Percentiles rank a stretch among this genome's conserved stretches.
Evolutionary conservation across 306 rosid genomes (phyloP).

Genomic region (Cicer cuneatum): DNA sequence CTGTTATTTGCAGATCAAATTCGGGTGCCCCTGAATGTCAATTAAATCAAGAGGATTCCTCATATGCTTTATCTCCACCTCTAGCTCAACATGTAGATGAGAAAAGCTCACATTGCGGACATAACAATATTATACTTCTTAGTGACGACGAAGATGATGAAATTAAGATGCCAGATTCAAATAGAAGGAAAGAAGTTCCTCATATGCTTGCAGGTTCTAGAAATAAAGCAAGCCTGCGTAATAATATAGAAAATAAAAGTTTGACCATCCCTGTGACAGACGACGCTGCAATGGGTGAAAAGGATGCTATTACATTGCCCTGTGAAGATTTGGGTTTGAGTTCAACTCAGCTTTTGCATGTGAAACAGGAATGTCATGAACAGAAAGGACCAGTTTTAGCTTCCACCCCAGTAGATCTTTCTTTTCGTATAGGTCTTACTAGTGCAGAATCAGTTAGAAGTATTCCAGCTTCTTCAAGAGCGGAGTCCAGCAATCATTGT

Average conservation of each 20-base stretch:
- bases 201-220: constrained; percentile 48
- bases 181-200: constrained; percentile 49
- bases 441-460: constrained; percentile 48
- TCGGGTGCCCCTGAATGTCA: constrained; percentile 50
- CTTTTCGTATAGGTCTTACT: constrained; percentile 47
- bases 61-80: constrained; percentile 49
- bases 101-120: constrained; percentile 50
- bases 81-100: constrained; percentile 49
- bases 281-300: constrained; percentile 56
- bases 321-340: constrained; percentile 45
- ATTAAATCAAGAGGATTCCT: constrained; percentile 61
- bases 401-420: constrained; percentile 49
- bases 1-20: constrained; percentile 46
- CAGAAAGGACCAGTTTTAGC: constrained; percentile 47
- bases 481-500: constrained; percentile 41
- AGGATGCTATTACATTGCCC: constrained; percentile 47
- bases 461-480: constrained; percentile 45
- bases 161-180: constrained; percentile 51
- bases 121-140: constrained; percentile 65
- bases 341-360: constrained; percentile 47
- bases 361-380: constrained; percentile 54
- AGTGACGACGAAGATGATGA: constrained; percentile 86
- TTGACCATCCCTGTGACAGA: constrained; percentile 56
- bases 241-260: constrained; percentile 46
- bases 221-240: constrained; percentile 55